Conservation (phyloP, 163 green algal species). For the Chlorella variabilis region DNA sequence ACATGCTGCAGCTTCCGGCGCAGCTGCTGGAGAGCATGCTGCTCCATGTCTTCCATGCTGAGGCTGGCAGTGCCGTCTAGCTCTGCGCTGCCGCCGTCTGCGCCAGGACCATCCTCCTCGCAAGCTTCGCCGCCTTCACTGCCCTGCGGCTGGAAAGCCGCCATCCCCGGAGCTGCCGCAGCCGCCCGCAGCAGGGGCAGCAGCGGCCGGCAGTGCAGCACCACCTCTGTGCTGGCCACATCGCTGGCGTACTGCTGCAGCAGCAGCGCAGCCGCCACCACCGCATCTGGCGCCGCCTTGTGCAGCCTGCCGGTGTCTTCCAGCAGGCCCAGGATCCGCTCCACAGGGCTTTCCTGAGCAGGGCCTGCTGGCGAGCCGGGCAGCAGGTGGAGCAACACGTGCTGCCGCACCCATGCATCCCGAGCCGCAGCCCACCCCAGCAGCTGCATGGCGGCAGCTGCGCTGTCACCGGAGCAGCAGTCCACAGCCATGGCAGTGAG, state of each 20-base stretch:
- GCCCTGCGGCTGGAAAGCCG: neutral
- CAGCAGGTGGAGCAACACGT: conserved; percentile 27
- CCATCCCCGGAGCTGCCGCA: conserved; percentile 3
- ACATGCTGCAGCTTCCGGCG: conserved; percentile 24
- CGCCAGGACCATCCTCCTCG: neutral
- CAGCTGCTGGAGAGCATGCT: conserved; percentile 19
- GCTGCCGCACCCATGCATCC: conserved; percentile 16
- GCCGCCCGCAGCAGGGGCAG: conserved; percentile 4
- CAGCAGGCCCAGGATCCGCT: neutral
- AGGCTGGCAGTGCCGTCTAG: too few species aligned
- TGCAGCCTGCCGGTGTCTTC: neutral
- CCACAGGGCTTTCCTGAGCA: neutral
- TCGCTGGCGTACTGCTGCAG: conserved; percentile 10
- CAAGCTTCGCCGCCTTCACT: neutral
- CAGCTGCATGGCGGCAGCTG: neutral
- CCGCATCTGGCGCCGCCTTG: neutral
- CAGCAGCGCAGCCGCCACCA: neutral
- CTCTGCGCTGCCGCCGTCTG: neutral
- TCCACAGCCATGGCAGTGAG: neutral
- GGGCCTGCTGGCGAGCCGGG: neutral
- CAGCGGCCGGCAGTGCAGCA: conserved; percentile 1
- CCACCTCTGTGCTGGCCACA: neutral
- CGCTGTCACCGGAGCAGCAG: neutral
- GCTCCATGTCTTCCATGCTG: neutral
- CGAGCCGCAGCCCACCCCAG: conserved; percentile 18